Evolutionary conservation across 768 basidiomycete species (phyloP).

Genomic region (Steccherinum ochraceum): DNA sequence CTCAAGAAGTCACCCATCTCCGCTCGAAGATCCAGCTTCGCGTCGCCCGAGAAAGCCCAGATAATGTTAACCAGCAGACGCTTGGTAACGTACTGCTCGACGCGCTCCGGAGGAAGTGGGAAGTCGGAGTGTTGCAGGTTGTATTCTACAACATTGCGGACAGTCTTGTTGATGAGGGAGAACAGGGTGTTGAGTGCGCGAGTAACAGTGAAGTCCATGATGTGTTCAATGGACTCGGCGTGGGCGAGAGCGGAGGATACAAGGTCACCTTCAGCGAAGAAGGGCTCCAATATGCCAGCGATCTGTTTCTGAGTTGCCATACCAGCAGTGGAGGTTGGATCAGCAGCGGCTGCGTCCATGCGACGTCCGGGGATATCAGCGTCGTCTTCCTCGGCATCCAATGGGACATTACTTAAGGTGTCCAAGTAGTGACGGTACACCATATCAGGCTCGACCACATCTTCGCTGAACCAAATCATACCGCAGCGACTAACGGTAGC

Average conservation of each 20-base stretch:
- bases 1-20: slow-evolving; percentile 86
- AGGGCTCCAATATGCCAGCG: slow-evolving; percentile 67
- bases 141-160: slow-evolving; percentile 90
- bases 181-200: slow-evolving; percentile 95
- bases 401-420: slow-evolving; percentile 62
- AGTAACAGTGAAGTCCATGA: slow-evolving; percentile 95
- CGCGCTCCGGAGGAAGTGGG: slow-evolving; percentile 74
- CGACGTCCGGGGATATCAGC: slow-evolving; percentile 60
- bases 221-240: slow-evolving; percentile 86
- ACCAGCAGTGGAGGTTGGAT: slow-evolving; percentile 52
- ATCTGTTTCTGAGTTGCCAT: slow-evolving; percentile 73
- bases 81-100: slow-evolving; percentile 89
- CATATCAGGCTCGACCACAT: slow-evolving; percentile 88
- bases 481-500: slow-evolving; percentile 99
- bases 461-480: slow-evolving; percentile 99
- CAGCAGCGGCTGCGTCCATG: slow-evolving; percentile 37
- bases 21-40: slow-evolving; percentile 83
- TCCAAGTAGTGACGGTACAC: slow-evolving; percentile 85
- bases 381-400: slow-evolving; percentile 91
- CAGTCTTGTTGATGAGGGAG: slow-evolving; percentile 94
- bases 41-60: slow-evolving; percentile 98
- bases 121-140: slow-evolving; percentile 94
- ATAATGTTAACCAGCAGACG: slow-evolving; percentile 87
- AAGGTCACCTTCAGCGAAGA: slow-evolving; percentile 78
- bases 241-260: slow-evolving; percentile 73